A percentile compares a stretch with the other conserved stretches of the same genome.
Conservation (phyloP, 208 protist genomes). For the Borovskyia barvae region DNA sequence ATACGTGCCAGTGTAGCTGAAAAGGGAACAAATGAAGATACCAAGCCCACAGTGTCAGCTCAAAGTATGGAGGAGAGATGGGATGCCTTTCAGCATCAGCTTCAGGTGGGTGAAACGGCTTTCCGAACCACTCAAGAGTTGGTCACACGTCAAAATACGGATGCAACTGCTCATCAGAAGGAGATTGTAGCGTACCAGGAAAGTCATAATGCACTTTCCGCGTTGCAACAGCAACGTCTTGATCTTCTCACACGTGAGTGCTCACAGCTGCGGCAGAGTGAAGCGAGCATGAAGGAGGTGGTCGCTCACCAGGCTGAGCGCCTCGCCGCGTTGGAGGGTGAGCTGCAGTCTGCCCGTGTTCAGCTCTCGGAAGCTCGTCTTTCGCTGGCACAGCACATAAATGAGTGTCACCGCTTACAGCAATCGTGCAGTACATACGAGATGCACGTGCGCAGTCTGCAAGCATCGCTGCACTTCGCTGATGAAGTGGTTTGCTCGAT, state of each 20-base stretch:
- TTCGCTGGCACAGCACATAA: constrained; percentile 4
- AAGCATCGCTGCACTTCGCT: constrained; percentile 19
- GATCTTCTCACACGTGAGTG: constrained; percentile 20
- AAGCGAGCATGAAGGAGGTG: constrained; percentile 21
- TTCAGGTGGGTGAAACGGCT: constrained; percentile 17
- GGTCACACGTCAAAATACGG: constrained; percentile 2
- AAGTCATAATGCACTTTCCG: constrained; percentile 12
- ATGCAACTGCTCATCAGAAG: constrained; percentile 15
- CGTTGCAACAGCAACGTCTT: constrained; percentile 20
- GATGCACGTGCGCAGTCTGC: constrained; percentile 15
- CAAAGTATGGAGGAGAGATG: constrained; percentile 24
- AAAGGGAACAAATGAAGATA: too few species aligned
- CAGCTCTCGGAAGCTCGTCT: constrained; percentile 11
- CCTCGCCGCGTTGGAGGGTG: constrained; percentile 18
- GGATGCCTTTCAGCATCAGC: constrained; percentile 18
- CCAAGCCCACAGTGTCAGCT: too few species aligned
- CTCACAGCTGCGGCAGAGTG: constrained; percentile 22
- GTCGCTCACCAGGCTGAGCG: constrained; percentile 28
- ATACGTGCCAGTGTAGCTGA: too few species aligned
- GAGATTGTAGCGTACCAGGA: constrained; percentile 28
- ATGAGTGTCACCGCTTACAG: constrained; percentile 17
- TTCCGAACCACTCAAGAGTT: constrained; percentile 12
- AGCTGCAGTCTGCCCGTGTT: constrained; percentile 18
- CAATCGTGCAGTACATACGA: constrained; percentile 22
- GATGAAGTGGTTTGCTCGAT: constrained; percentile 28